A percentile compares a stretch with the other conserved stretches of the same genome.
These are phyloP conservation scores for Peronospora belbahrii DNA, from an alignment of 352 stramenopile genomes.

Conservation along the genomic window DNA sequence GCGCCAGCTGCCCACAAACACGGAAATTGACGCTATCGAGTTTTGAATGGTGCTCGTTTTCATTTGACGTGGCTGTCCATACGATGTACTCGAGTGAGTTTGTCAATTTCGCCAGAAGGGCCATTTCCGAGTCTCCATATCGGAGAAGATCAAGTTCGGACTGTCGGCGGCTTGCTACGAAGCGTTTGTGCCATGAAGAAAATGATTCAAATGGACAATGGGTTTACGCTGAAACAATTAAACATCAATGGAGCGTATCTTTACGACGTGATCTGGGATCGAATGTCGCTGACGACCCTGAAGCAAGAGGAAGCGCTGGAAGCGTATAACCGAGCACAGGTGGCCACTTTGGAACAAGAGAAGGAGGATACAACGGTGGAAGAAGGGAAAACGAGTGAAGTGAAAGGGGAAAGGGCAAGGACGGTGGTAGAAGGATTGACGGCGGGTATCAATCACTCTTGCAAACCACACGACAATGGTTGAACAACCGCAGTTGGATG, in stretches of 20 bases:
- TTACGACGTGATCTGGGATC: slow-evolving; percentile 36
- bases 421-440: slow-evolving; percentile 9
- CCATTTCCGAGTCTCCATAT: slow-evolving; percentile 28
- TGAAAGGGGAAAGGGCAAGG: not conserved
- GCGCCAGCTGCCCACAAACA: slow-evolving; percentile 38
- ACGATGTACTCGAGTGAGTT: slow-evolving; percentile 55
- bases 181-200: slow-evolving; percentile 48
- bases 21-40: slow-evolving; percentile 41
- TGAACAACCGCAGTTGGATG: slow-evolving; percentile 34
- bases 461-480: slow-evolving; percentile 26
- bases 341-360: slow-evolving; percentile 29
- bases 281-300: slow-evolving; percentile 35
- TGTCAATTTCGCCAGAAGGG: slow-evolving; percentile 36
- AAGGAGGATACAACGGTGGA: slow-evolving; percentile 6
- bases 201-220: slow-evolving; percentile 37
- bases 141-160: slow-evolving; percentile 30
- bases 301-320: slow-evolving; percentile 36
- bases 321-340: slow-evolving; percentile 28
- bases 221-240: slow-evolving; percentile 38
- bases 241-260: slow-evolving; percentile 46
- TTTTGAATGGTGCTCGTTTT: slow-evolving; percentile 47
- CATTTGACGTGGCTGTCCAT: slow-evolving; percentile 37
- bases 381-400: not conserved
- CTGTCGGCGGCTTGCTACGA: slow-evolving; percentile 41
- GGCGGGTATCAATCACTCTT: slow-evolving; percentile 6